Percentiles rank a stretch among this genome's conserved stretches.
phyloP scores from a whole-genome alignment of 345 rosid genomes.

The Ricinus communis region DNA sequence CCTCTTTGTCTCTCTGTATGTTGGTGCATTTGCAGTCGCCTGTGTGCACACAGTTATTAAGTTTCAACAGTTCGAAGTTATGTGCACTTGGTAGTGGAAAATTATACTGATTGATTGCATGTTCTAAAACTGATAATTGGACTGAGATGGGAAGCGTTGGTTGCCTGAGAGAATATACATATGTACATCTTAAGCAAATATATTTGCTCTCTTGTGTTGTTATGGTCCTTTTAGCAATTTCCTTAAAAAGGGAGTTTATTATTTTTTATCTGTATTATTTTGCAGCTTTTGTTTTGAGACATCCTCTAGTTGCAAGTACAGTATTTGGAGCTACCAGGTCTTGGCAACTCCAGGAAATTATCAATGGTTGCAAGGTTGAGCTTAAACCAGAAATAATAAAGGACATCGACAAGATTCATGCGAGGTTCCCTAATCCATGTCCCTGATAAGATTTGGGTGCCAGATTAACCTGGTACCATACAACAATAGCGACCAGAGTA shows the following conservation, averaged over 20 bases:
- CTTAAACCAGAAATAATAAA: slow-evolving; percentile 40
- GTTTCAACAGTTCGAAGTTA: too few relatives aligned
- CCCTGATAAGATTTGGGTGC: slow-evolving; percentile 33
- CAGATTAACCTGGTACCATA: too few relatives aligned
- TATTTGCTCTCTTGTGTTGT: too few relatives aligned
- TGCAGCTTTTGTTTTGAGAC: slow-evolving; percentile 49
- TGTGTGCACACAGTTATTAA: not conserved
- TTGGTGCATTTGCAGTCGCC: not conserved
- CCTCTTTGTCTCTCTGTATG: not conserved
- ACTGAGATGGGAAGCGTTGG: not conserved
- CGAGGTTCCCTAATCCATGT: slow-evolving; percentile 52
- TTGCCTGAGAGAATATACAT: too few relatives aligned
- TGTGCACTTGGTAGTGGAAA: too few relatives aligned
- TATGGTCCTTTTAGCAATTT: too few relatives aligned
- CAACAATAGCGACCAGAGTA: too few relatives aligned
- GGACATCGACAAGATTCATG: slow-evolving; percentile 44
- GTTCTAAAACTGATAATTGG: too few relatives aligned
- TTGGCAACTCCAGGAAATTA: slow-evolving; percentile 51
- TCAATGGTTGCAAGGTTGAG: slow-evolving; percentile 38
- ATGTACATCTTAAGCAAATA: too few relatives aligned
- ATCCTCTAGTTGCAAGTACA: slow-evolving; percentile 53
- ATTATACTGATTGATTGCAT: too few relatives aligned
- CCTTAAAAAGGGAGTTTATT: too few relatives aligned
- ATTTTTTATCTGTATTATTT: not conserved
- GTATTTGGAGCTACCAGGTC: slow-evolving; percentile 50